A percentile compares a stretch with the other conserved stretches of the same genome.
These are phyloP conservation scores for Conidiobolus incongruus DNA, from an alignment of 371 early-diverging fungal species.

Conservation along the genomic window DNA sequence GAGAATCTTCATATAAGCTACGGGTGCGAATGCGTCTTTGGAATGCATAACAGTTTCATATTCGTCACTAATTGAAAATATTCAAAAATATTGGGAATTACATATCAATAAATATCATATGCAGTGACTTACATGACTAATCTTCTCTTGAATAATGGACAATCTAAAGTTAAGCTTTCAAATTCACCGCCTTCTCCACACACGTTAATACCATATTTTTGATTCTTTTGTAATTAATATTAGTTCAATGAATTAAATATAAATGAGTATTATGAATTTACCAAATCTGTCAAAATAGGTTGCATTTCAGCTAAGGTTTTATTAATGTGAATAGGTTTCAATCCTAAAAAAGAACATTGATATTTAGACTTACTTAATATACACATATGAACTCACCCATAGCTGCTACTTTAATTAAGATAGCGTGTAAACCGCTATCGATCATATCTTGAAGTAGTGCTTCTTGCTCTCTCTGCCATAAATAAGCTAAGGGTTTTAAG, in stretches of 20 bases:
- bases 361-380: background rate
- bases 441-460: constrained; percentile 86
- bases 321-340: constrained; percentile 48
- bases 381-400: constrained; percentile 22
- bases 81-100: background rate
- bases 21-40: constrained; percentile 63
- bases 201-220: constrained; percentile 65
- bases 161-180: constrained; percentile 92
- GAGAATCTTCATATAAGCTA: constrained; percentile 48
- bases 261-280: no score
- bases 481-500: constrained; percentile 64
- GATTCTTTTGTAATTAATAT: constrained; percentile 16
- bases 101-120: background rate
- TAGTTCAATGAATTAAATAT: background rate
- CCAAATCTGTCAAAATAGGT: constrained; percentile 40
- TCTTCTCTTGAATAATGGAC: constrained; percentile 78
- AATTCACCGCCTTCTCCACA: constrained; percentile 99
- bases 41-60: constrained; percentile 47
- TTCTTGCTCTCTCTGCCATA: constrained; percentile 86
- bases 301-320: constrained; percentile 57
- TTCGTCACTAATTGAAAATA: constrained; percentile 14
- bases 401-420: constrained; percentile 91
- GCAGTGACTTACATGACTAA: constrained; percentile 28
- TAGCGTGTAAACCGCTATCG: constrained; percentile 50
- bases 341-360: constrained; percentile 10